Conservation (phyloP, 805 yeast genomes). For the Metschnikowia chrysomelidarum region DNA sequence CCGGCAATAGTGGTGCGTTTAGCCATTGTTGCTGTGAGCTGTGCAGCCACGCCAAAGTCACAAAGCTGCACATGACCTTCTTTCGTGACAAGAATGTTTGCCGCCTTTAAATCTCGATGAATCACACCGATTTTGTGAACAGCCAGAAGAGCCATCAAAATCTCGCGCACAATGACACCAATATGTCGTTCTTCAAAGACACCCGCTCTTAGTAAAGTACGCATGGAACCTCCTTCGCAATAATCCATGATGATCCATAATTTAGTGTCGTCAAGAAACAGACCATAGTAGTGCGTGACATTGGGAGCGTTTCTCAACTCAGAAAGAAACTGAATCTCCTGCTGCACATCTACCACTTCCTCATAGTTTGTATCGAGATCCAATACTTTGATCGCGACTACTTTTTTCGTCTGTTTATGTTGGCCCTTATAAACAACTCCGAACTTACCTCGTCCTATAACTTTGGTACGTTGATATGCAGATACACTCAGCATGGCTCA, state of each 20-base stretch:
- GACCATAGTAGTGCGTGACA: conserved; percentile 89
- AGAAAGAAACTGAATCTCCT: conserved; percentile 82
- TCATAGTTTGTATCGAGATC: conserved; percentile 91
- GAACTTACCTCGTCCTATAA: conserved; percentile 94
- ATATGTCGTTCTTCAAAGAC: conserved; percentile 80
- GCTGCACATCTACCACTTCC: conserved; percentile 92
- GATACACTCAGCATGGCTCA: conserved; percentile 14
- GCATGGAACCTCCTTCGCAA: conserved; percentile 93
- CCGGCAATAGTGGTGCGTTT: conserved; percentile 95
- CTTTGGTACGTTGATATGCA: conserved; percentile 74
- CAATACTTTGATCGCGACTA: conserved; percentile 90
- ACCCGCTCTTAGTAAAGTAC: conserved; percentile 86
- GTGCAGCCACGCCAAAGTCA: conserved; percentile 99
- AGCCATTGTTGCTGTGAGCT: conserved; percentile 66
- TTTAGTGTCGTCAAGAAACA: conserved; percentile 82
- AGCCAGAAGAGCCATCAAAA: conserved; percentile 69
- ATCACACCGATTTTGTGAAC: conserved; percentile 90
- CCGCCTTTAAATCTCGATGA: conserved; percentile 96
- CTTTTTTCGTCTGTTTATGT: conserved; percentile 63
- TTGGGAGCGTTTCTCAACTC: conserved; percentile 85
- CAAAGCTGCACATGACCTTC: conserved; percentile 90
- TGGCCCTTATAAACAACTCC: conserved; percentile 94
- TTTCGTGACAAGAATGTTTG: conserved; percentile 83
- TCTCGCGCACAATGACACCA: conserved; percentile 81
- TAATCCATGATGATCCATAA: conserved; percentile 97